Evolutionary conservation across 1,284 basidiomycete genomes (phyloP), one percentile per base, ranked within the genome.

Genomic region (Austroboletus novae-zelandiae): DNA sequence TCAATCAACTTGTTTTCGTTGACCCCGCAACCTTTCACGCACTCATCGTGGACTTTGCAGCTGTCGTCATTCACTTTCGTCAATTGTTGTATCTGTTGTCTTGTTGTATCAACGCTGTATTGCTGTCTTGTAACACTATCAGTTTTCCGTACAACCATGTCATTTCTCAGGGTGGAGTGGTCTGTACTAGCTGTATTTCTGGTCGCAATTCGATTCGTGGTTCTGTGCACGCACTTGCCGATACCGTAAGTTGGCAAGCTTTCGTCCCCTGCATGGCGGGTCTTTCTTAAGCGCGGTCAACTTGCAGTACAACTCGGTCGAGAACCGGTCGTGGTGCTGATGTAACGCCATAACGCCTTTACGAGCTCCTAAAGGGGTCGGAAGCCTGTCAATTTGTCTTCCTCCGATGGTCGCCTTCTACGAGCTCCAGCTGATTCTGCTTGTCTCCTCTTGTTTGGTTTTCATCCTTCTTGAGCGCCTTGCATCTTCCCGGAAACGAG

Each of bases 381-480:
- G 20, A 23, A 27, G 23, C 6, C 23, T 3, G 23, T 25, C 4
- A 25, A 25, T 25, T 25, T 25, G 23, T 6, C 23, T 25, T 6
- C 23, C 23, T 25, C 4, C 23, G 5, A 72, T 70, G 59, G 35
- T 57, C 20, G 53, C 50, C 30, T 83, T 84, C 68, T 84, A 84
- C 59, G 77, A 82, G 59, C 60, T 66, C 15, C 79, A 83, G 60
- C 70, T 83, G 32, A 61, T 72, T 39, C 56, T 71, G n/a, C 71
- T 84, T 25, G 61, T 71, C 13, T 52, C 62, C 9, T 64, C 78
- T 44, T 83, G 80, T 55, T 43, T 73, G 34, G 42, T 76, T 42
- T 71, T 76, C 31, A 64, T 83, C 10, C 50, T 78, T 17, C 50
- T 78, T 15, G 81, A 85, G 52, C 73, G 71, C 34, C 69, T 76